These are phyloP conservation scores for Linnemannia zychae DNA, from an alignment of 192 early-diverging fungal species.

Conservation along the genomic window DNA sequence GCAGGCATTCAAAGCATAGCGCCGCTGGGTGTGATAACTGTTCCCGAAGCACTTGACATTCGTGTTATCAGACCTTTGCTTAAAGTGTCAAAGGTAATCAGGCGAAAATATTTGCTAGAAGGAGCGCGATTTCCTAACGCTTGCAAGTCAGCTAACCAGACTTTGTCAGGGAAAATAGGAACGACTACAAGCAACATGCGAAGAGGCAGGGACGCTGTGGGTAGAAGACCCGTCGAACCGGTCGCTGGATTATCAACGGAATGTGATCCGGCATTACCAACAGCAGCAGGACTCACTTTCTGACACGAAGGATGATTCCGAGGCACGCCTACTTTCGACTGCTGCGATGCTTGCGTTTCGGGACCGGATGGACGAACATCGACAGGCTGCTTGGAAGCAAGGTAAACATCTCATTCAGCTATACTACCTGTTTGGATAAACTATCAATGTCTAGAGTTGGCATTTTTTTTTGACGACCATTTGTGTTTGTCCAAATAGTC, in stretches of 20 bases:
- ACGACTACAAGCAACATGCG: conserved; percentile 53
- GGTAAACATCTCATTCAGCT: conserved; percentile 3
- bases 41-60: conserved; percentile 55
- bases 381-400: conserved; percentile 44
- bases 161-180: conserved; percentile 19
- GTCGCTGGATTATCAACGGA: conserved; percentile 57
- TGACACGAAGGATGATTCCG: neutral
- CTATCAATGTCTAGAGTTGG: no score
- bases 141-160: neutral
- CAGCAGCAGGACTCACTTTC: conserved; percentile 16
- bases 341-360: conserved; percentile 45
- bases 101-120: neutral
- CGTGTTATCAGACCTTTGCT: conserved; percentile 59
- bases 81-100: conserved; percentile 55
- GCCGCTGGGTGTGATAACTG: conserved; percentile 48
- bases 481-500: neutral
- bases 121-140: no score
- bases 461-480: no score
- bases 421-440: no score
- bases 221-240: conserved; percentile 58
- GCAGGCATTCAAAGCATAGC: conserved; percentile 47
- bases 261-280: conserved; percentile 53
- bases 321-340: conserved; percentile 44
- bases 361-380: conserved; percentile 62
- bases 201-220: conserved; percentile 38